Evolutionary conservation across 306 rosid species (phyloP).

Genomic region (Malus domestica): DNA sequence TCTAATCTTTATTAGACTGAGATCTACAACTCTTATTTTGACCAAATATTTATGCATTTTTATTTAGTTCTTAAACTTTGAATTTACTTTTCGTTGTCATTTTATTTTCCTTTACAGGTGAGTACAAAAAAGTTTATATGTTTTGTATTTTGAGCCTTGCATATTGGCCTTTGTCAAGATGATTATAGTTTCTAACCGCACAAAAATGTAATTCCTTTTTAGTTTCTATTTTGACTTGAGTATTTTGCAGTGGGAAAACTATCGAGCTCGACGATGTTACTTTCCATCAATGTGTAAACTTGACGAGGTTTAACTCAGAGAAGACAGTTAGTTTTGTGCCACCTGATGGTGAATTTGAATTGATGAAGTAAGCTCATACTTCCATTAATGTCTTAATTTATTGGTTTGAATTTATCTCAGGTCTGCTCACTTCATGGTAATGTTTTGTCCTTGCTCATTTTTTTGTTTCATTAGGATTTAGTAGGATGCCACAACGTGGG

Average conservation of each 20-base stretch:
- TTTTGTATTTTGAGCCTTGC: background rate
- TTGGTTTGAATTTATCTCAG: constrained; percentile 1
- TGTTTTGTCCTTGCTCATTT: background rate
- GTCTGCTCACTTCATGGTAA: background rate
- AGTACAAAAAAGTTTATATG: background rate
- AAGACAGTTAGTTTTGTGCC: constrained; percentile 98
- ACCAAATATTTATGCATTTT: background rate
- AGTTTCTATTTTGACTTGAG: background rate
- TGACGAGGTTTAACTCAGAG: constrained; percentile 90
- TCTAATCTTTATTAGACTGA: background rate
- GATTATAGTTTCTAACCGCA: background rate
- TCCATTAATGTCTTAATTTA: constrained; percentile 1
- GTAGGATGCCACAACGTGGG: background rate
- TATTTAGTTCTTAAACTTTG: background rate
- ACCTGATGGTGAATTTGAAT: constrained; percentile 94
- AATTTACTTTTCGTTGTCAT: background rate
- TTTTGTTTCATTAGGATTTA: background rate
- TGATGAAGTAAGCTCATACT: constrained; percentile 68
- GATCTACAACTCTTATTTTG: background rate
- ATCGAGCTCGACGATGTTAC: constrained; percentile 95
- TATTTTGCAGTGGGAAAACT: constrained; percentile 79
- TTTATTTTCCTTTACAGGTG: background rate
- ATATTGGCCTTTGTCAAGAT: background rate
- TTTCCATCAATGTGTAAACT: constrained; percentile 92
- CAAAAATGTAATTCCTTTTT: background rate